phyloP scores from a whole-genome alignment of 768 basidiomycete genomes.

The Boletus subcaerulescens region DNA sequence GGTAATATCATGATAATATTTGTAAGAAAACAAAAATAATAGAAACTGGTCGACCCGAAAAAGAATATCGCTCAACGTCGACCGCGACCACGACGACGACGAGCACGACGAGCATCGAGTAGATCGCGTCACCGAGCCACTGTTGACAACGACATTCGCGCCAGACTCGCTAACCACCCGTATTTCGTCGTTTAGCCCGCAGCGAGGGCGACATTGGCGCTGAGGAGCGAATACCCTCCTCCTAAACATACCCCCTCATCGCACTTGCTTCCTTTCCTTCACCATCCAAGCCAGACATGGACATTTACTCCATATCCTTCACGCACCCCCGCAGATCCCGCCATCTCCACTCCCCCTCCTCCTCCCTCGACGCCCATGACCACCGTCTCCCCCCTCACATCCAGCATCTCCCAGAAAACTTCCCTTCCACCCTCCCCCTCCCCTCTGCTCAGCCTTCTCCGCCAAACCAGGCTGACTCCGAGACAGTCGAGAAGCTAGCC shows the following conservation, averaged over 20 bases:
- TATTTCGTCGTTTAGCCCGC: not conserved
- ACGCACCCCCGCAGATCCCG: constrained; percentile 83
- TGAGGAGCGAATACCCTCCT: constrained; percentile 27
- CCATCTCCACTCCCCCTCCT: constrained; percentile 54
- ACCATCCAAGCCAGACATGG: constrained; percentile 49
- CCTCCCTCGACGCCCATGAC: constrained; percentile 62
- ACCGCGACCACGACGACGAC: constrained; percentile 15
- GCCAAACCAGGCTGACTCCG: constrained; percentile 50
- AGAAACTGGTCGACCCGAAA: constrained; percentile 10
- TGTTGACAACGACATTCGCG: constrained; percentile 5
- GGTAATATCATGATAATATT: not conserved
- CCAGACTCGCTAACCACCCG: not conserved
- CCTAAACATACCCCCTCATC: constrained; percentile 25
- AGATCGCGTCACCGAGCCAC: constrained; percentile 18
- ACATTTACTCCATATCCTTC: constrained; percentile 94
- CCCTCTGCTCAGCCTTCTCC: constrained; percentile 34
- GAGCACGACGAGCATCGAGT: constrained; percentile 16
- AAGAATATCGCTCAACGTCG: constrained; percentile 21
- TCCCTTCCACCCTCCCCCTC: constrained; percentile 38
- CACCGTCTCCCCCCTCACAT: constrained; percentile 44
- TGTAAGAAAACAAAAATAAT: constrained; percentile 2
- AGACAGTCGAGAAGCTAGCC: constrained; percentile 76
- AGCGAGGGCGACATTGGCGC: constrained; percentile 9
- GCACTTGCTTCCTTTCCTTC: not conserved
- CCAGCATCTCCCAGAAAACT: constrained; percentile 31